Evolutionary conservation across 257 asterid species (phyloP).

Genomic region (Nyctanthes arbortristis): DNA sequence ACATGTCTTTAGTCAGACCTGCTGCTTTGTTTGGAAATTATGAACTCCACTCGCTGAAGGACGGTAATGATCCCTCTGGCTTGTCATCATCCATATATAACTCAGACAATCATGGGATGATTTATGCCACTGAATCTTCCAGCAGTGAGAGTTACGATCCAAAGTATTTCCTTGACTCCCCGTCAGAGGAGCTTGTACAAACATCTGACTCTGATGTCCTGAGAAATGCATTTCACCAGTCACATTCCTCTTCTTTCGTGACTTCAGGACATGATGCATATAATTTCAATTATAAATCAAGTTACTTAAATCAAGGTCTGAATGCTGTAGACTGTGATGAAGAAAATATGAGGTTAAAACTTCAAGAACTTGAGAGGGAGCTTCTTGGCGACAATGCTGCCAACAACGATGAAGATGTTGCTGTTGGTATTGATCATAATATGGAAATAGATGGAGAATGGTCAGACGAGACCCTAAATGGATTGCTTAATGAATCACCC

Average conservation of each 20-base stretch:
- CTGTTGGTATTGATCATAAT: constrained; percentile 19
- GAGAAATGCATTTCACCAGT: constrained; percentile 36
- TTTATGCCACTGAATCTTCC: constrained; percentile 52
- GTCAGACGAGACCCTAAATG: constrained; percentile 30
- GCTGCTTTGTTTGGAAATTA: constrained; percentile 47
- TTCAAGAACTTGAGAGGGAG: constrained; percentile 82
- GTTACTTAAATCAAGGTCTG: constrained; percentile 40
- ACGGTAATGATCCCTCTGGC: constrained; percentile 38
- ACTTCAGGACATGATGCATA: constrained; percentile 28
- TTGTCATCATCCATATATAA: constrained; percentile 40
- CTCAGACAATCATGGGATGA: constrained; percentile 41
- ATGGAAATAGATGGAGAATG: constrained; percentile 59
- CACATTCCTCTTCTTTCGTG: constrained; percentile 31
- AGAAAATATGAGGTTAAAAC: constrained; percentile 62
- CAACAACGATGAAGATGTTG: constrained; percentile 22
- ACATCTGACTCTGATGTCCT: constrained; percentile 34
- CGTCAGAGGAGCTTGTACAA: constrained; percentile 48
- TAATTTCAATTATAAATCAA: constrained; percentile 38
- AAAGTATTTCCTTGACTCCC: constrained; percentile 58
- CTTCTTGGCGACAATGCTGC: constrained; percentile 57
- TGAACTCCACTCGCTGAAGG: constrained; percentile 48
- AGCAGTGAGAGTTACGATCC: constrained; percentile 55
- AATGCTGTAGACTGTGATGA: constrained; percentile 49
- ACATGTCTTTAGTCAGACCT: constrained; percentile 73
- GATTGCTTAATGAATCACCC: constrained; percentile 57